Evolutionary conservation across 164 flowering plant species (phyloP), one percentile per base, ranked within the genome.

Genomic region (Magnolia officinalis): DNA sequence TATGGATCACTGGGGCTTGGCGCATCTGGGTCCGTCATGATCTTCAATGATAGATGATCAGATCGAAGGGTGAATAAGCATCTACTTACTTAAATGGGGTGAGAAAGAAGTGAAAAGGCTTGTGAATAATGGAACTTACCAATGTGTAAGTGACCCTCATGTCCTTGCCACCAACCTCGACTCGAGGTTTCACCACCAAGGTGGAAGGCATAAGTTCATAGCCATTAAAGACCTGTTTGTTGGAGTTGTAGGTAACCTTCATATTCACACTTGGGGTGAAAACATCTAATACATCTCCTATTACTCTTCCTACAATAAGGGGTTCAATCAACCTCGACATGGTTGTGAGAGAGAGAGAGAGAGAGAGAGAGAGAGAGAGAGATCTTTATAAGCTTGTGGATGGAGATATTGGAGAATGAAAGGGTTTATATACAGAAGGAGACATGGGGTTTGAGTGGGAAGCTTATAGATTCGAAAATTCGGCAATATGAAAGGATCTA

Each of bases 1-100:
- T 89, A 88, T 72, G 98, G 97, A 70, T 92, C 95, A 76, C 98
- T 94, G 26, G 97, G 96, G 75, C 95, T 91, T 75, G 96, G 96
- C 80, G 89, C 95, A 90, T 94, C 98, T 51, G 96, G 96, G 81
- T 94, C 93, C 77, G 94, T 92, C 94, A 93, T 88, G 21, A 93
- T 79, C 98, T 93, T 84, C 75, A 78, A 58, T 8, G 4, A 67
- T 8, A 67, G 6, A n/a, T 4, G 4, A 37, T 68, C 14, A 20
- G 50, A 24, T 66, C 13, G 31, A 24, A 66, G 29, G 69, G 24
- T 21, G 69, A 31, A 24, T 66, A 16, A 11, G 61, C 18, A 55
- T 13, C 61, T 8, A 55, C 18, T 11, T 55, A 55, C 18, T 11
- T 55, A 55, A 11, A 16, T 11, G 18, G 61, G 16, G 18, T 55